These are phyloP conservation scores for Diddensiella santjacobensis DNA, from an alignment of 805 yeast species.

Conservation along the genomic window DNA sequence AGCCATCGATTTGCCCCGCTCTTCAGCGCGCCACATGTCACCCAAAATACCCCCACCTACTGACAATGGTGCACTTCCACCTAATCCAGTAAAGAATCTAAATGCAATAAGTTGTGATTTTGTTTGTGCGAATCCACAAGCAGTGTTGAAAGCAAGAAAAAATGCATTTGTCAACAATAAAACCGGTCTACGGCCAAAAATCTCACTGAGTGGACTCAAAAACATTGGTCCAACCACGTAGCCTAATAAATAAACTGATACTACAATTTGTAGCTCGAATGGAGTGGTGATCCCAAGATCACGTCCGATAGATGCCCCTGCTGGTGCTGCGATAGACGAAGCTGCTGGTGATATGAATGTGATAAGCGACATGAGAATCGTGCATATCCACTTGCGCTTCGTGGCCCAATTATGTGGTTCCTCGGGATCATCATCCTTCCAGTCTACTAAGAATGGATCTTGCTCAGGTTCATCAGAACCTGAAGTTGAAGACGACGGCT, in stretches of 20 bases:
- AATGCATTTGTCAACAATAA: constrained; percentile 48
- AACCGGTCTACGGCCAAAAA: constrained; percentile 57
- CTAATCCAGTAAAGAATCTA: constrained; percentile 59
- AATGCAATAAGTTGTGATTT: constrained; percentile 53
- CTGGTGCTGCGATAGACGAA: constrained; percentile 61
- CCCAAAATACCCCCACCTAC: constrained; percentile 67
- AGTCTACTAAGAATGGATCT: constrained; percentile 17
- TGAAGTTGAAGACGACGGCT: background rate
- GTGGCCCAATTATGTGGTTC: constrained; percentile 60
- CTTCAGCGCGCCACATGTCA: constrained; percentile 50
- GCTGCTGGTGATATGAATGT: constrained; percentile 59
- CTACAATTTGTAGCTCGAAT: constrained; percentile 48
- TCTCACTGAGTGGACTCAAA: constrained; percentile 64
- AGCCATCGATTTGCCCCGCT: constrained; percentile 54
- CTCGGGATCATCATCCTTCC: constrained; percentile 40
- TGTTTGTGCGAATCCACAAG: constrained; percentile 59
- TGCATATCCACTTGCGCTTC: constrained; percentile 40
- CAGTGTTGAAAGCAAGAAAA: constrained; percentile 41
- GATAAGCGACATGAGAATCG: constrained; percentile 49
- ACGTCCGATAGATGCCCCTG: constrained; percentile 44
- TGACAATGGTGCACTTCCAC: constrained; percentile 62
- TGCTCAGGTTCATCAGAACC: background rate
- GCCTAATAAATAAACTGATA: constrained; percentile 62
- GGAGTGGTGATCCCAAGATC: constrained; percentile 42
- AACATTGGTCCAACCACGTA: constrained; percentile 65